phyloP scores from a whole-genome alignment of 2,329 filamentous ascomycete genomes.

The Aspergillus aculeatus region DNA sequence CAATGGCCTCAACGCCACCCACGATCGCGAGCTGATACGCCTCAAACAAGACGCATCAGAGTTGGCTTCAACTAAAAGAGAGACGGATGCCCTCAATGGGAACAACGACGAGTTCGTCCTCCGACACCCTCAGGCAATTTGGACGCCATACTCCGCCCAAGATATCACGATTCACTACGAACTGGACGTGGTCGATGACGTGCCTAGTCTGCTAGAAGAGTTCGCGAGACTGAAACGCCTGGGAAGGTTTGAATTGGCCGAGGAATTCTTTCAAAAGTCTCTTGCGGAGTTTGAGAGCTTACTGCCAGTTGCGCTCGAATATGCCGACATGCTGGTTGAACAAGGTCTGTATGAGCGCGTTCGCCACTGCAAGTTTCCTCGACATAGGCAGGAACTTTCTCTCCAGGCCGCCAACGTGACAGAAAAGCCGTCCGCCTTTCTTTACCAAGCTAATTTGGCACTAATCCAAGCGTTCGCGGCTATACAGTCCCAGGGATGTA shows the following conservation, averaged over 20 bases:
- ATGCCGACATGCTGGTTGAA: constrained; percentile 18
- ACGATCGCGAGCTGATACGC: no score
- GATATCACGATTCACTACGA: not conserved
- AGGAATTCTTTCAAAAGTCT: not conserved
- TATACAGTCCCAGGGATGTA: not conserved
- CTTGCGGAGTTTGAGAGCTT: constrained; percentile 2
- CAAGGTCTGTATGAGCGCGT: constrained; percentile 6
- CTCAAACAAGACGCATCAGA: no score
- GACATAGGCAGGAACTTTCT: not conserved
- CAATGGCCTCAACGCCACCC: no score
- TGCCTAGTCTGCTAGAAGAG: not conserved
- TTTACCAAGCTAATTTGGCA: not conserved
- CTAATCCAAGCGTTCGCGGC: not conserved
- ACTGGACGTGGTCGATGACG: not conserved
- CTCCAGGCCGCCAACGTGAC: not conserved
- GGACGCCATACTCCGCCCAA: not conserved
- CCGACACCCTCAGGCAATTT: not conserved
- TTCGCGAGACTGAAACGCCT: constrained; percentile 1
- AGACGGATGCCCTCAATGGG: no score
- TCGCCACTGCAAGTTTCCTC: not conserved
- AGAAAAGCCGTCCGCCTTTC: not conserved
- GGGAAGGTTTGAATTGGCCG: not conserved
- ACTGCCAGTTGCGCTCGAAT: constrained; percentile 10
- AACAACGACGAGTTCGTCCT: no score
- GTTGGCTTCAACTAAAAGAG: no score